phyloP scores from a whole-genome alignment of 139 green algal species.

The Auxenochlorella pyrenoidosa region DNA sequence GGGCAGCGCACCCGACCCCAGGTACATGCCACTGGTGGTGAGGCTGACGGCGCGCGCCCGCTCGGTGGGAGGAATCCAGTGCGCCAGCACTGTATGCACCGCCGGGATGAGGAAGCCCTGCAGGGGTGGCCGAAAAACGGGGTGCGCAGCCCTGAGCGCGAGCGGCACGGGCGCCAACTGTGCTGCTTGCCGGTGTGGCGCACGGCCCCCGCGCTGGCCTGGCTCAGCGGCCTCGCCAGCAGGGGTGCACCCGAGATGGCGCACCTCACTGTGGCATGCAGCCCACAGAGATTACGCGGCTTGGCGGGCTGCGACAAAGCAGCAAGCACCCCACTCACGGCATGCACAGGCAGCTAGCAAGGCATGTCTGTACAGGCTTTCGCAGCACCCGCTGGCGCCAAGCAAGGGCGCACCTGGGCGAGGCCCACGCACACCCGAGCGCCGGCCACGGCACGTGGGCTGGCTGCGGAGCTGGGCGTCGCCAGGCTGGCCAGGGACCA shows the following conservation, averaged over 20 bases:
- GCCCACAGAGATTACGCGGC: too few relatives aligned
- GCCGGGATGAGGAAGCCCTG: constrained; percentile 94
- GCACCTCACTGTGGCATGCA: too few relatives aligned
- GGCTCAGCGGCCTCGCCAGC: too few relatives aligned
- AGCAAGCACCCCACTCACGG: too few relatives aligned
- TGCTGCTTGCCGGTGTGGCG: not conserved
- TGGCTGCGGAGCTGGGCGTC: constrained; percentile 66
- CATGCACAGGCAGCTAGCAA: not conserved
- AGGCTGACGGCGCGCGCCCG: constrained; percentile 87
- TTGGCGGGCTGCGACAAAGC: too few relatives aligned
- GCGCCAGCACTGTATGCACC: constrained; percentile 75
- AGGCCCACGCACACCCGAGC: constrained; percentile 82
- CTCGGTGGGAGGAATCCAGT: constrained; percentile 93
- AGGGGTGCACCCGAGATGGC: too few relatives aligned
- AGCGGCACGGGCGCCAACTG: too few relatives aligned
- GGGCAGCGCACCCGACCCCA: constrained; percentile 71
- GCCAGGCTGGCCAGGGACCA: constrained; percentile 86
- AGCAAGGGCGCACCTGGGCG: constrained; percentile 60
- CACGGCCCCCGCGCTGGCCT: too few relatives aligned
- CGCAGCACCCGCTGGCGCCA: not conserved
- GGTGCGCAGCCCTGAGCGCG: not conserved
- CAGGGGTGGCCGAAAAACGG: not conserved
- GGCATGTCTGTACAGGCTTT: not conserved
- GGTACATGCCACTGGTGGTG: constrained; percentile 98
- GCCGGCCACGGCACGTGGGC: constrained; percentile 40